Evolutionary conservation across 805 yeast species (phyloP), one percentile per base, ranked within the genome.

Genomic region (Barnettozyma populi): DNA sequence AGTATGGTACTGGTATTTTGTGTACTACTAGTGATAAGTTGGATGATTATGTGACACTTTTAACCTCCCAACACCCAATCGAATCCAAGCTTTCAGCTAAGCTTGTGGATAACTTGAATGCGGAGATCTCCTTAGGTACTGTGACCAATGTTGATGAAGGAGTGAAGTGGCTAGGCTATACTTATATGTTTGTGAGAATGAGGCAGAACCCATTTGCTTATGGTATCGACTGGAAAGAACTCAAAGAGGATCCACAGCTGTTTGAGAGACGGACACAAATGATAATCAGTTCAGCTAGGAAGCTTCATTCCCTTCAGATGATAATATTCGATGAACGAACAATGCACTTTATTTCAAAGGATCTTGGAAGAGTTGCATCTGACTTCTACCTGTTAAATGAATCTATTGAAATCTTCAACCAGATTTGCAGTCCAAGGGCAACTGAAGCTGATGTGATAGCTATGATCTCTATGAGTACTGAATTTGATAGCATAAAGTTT

Each of bases 91-190:
- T 94, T 36, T 74, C 83, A 47, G 82, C 79, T 0, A 88, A 87
- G 58, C 66, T 94, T 27, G 90, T 87, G 18, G 99, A 94, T 62
- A 94, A 92, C 55, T 72, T 94, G 60, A 95, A 95, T 64, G 99
- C 99, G 0, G 99, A 94, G 63, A 89, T 95, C 20, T 85, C 98
- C 0, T 66, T 94, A 18, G 99, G 99, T 2, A 90, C 95, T 0
- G 98, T 94, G 2, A 89, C 98, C 1, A 90, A 84, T 59, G 81
- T 94, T 10, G 95, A 87, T 27, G 99, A 94, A 68, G 99, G 90
- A 48, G 85, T 94, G 1, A 88, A 84, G 53, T 94, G 99, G 99
- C 72, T 94, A n/a, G 98, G 99, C 4, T 94, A 95, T 58, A 94
- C 99, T 0, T 94, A 94, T 61, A 73, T 94, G 78, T 84, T 79